Percentiles rank a stretch among this genome's conserved stretches.
phyloP scores from a whole-genome alignment of 441 rosid genomes.

The Raphanus hybrid region DNA sequence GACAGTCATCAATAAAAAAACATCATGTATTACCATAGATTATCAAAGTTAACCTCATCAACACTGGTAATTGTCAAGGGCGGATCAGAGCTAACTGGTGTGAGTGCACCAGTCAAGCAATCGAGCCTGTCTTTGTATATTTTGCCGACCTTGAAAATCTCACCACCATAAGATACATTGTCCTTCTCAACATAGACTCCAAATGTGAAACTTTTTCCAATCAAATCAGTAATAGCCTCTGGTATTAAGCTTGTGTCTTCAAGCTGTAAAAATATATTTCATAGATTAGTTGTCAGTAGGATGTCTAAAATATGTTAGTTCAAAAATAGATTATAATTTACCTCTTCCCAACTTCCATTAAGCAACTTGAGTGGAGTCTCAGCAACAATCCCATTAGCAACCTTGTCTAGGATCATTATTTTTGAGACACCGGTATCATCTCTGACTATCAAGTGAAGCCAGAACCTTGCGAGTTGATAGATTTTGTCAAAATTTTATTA shows the following conservation, averaged over 20 bases:
- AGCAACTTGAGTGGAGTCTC: neutral
- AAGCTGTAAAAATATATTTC: neutral
- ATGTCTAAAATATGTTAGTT: too few relatives aligned
- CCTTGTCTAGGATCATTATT: neutral
- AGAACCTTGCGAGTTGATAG: neutral
- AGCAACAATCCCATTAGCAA: neutral
- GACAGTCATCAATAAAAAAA: too few relatives aligned
- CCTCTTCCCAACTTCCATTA: neutral
- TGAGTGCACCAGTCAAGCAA: neutral
- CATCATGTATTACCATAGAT: too few relatives aligned
- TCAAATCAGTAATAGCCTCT: neutral
- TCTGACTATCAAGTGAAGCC: neutral
- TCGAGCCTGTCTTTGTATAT: neutral
- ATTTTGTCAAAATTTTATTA: too few relatives aligned
- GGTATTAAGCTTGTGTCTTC: neutral
- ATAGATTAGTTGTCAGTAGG: too few relatives aligned
- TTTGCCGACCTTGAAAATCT: neutral
- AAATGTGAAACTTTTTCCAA: neutral
- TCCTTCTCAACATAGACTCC: neutral
- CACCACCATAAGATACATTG: neutral
- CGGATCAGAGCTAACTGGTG: neutral
- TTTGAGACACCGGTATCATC: neutral
- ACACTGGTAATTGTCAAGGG: neutral
- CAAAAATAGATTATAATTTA: neutral
- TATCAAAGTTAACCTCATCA: neutral